Percentiles rank a stretch among this genome's conserved stretches.
Evolutionary conservation across 192 early-diverging fungal genomes (phyloP).

Genomic region (Gonapodya sp.): DNA sequence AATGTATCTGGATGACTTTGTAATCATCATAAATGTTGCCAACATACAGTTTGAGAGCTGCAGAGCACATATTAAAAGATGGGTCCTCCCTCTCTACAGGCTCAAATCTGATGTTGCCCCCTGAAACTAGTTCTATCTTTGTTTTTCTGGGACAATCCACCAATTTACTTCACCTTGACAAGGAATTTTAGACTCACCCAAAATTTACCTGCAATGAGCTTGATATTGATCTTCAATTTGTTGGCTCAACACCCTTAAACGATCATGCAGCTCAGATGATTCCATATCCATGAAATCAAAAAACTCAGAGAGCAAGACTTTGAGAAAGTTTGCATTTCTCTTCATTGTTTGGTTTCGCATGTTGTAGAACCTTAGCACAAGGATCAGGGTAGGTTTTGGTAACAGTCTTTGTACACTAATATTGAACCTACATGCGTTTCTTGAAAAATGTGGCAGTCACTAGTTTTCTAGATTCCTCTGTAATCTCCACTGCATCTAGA

Average conservation of each 20-base stretch:
- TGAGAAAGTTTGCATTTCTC: constrained; percentile 44
- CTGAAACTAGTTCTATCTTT: constrained; percentile 49
- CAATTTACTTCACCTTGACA: not conserved
- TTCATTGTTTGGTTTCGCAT: constrained; percentile 51
- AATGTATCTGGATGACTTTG: constrained; percentile 35
- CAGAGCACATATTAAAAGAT: constrained; percentile 36
- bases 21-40: constrained; percentile 14
- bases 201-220: not conserved
- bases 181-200: too few species aligned
- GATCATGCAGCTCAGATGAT: not conserved
- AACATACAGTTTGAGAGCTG: constrained; percentile 32
- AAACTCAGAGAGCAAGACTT: constrained; percentile 23
- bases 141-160: constrained; percentile 25
- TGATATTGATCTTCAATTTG: not conserved
- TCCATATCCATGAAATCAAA: not conserved
- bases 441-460: constrained; percentile 48
- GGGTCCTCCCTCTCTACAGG: constrained; percentile 36
- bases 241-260: not conserved
- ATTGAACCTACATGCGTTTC: constrained; percentile 42
- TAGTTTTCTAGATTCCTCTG: constrained; percentile 39
- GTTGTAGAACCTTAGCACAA: constrained; percentile 52
- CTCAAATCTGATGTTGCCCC: constrained; percentile 54
- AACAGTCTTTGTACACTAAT: too few species aligned
- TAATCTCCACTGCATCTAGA: constrained; percentile 47
- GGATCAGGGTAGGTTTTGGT: not conserved